phyloP scores from a whole-genome alignment of 495 filamentous ascomycete genomes.

The Aspergillus sparsus region DNA sequence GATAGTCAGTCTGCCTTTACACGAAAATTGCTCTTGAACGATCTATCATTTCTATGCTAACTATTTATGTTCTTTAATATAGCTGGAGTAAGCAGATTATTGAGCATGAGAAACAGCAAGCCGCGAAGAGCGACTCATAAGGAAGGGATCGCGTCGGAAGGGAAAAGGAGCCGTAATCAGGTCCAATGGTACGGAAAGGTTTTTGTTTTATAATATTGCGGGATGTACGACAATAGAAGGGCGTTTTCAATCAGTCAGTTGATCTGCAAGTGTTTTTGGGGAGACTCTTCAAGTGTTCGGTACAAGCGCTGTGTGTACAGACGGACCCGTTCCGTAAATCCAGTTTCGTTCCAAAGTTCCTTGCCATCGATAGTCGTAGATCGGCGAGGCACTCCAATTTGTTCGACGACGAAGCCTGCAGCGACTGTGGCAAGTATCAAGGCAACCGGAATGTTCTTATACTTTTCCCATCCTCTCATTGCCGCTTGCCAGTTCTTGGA shows the following conservation, averaged over 20 bases:
- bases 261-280: slow-evolving; percentile 46
- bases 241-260: slow-evolving; percentile 50
- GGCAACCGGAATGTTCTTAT: slow-evolving; percentile 62
- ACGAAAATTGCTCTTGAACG: slow-evolving; percentile 11
- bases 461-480: slow-evolving; percentile 27
- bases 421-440: slow-evolving; percentile 79
- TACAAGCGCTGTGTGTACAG: slow-evolving; percentile 54
- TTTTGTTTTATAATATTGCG: slow-evolving; percentile 42
- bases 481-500: slow-evolving; percentile 37
- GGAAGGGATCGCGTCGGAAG: slow-evolving; percentile 1
- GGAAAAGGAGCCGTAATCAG: slow-evolving; percentile 23
- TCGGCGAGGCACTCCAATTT: slow-evolving; percentile 77
- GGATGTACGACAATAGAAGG: slow-evolving; percentile 51
- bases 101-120: slow-evolving; percentile 72
- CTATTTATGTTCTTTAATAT: slow-evolving; percentile 14
- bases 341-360: slow-evolving; percentile 79
- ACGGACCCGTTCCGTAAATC: slow-evolving; percentile 54
- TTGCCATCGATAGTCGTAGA: slow-evolving; percentile 48
- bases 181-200: slow-evolving; percentile 31
- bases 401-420: slow-evolving; percentile 92
- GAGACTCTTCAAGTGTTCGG: slow-evolving; percentile 48
- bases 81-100: slow-evolving; percentile 93
- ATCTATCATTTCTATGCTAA: slow-evolving; percentile 22
- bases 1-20: slow-evolving; percentile 68
- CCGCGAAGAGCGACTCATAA: slow-evolving; percentile 59